A percentile compares a stretch with the other conserved stretches of the same genome.
These are phyloP conservation scores for Cucumis melo DNA, from an alignment of 306 rosid genomes.

Conservation along the genomic window DNA sequence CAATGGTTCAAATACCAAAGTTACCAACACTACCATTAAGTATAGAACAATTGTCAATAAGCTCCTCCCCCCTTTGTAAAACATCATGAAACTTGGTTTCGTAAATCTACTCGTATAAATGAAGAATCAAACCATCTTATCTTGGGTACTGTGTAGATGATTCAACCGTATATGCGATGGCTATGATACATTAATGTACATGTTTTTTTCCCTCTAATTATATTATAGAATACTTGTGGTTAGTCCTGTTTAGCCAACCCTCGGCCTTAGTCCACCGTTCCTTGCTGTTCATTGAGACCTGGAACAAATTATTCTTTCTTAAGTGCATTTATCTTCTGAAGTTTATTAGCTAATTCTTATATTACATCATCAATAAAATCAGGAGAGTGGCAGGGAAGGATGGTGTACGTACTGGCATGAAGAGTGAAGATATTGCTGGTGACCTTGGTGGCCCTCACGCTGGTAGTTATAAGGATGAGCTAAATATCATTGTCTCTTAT, in stretches of 20 bases:
- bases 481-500: background rate
- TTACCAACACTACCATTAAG: background rate
- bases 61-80: background rate
- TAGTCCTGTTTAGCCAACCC: background rate
- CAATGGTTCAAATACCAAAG: background rate
- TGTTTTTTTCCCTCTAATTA: background rate
- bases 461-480: background rate
- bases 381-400: conserved; percentile 10
- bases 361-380: background rate
- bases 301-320: background rate
- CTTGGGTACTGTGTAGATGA: background rate
- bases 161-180: background rate
- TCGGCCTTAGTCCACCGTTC: background rate
- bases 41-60: background rate
- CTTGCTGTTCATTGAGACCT: background rate
- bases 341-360: background rate
- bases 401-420: conserved; percentile 24
- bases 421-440: conserved; percentile 21
- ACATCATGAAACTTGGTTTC: background rate
- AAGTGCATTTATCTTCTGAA: background rate
- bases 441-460: conserved; percentile 12
- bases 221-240: background rate
- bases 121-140: background rate
- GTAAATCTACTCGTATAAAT: background rate
- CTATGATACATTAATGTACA: background rate